These are phyloP conservation scores for Elaphomyces granulatus DNA, from an alignment of 495 filamentous ascomycete genomes.

Conservation along the genomic window DNA sequence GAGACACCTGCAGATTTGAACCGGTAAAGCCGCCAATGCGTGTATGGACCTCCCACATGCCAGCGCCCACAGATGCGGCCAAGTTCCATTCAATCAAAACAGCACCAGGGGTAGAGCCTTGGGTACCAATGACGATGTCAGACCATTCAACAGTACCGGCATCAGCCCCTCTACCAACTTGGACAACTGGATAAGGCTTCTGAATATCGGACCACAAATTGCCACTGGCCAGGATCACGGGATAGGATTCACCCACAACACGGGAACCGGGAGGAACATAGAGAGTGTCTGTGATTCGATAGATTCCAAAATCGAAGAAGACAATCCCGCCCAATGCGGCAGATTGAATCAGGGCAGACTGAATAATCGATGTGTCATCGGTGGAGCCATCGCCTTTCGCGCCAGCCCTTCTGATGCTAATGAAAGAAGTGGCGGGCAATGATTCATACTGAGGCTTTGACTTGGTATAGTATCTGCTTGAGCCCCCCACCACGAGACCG, in stretches of 20 bases:
- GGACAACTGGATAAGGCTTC: conserved; percentile 48
- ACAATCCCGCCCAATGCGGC: conserved; percentile 28
- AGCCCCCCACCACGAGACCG: conserved; percentile 22
- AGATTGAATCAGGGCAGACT: conserved; percentile 29
- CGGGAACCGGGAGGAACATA: conserved; percentile 30
- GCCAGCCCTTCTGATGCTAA: conserved; percentile 41
- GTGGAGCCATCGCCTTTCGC: conserved; percentile 57
- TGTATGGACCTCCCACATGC: conserved; percentile 46
- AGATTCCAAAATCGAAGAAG: conserved; percentile 35
- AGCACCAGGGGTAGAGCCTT: conserved; percentile 47
- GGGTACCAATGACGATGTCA: conserved; percentile 46
- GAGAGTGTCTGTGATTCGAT: conserved; percentile 33
- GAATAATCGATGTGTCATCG: conserved; percentile 47
- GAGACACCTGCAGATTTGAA: conserved; percentile 32
- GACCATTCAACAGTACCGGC: conserved; percentile 41
- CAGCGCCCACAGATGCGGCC: conserved; percentile 29
- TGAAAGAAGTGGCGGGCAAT: conserved; percentile 36
- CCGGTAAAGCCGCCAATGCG: conserved; percentile 42
- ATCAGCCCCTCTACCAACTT: conserved; percentile 42
- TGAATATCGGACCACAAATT: conserved; percentile 44
- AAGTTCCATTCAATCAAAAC: conserved; percentile 67
- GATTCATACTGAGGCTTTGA: conserved; percentile 42
- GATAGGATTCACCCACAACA: conserved; percentile 39
- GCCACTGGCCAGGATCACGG: conserved; percentile 52
- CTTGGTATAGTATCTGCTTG: conserved; percentile 33